phyloP scores from a whole-genome alignment of 2,329 filamentous ascomycete genomes.

The Lasiodiplodia citricola region DNA sequence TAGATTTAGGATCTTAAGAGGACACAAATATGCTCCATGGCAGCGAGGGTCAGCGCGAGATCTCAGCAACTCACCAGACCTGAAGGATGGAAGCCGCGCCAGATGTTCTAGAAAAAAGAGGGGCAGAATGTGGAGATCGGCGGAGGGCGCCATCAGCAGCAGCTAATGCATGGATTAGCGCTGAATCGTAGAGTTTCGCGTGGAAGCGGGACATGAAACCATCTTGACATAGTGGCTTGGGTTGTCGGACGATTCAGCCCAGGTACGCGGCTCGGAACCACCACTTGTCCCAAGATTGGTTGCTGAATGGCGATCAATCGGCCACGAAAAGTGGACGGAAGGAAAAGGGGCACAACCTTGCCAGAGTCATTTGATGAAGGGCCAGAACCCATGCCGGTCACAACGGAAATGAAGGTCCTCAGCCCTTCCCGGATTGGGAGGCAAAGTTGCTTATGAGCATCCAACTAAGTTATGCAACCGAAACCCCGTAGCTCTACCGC shows the following conservation, averaged over 20 bases:
- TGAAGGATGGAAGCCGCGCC: conserved; percentile 5
- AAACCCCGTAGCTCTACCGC: conserved; percentile 28
- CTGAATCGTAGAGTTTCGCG: conserved; percentile 38
- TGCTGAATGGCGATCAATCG: conserved; percentile 22
- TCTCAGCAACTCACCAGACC: neutral
- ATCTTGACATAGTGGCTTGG: conserved; percentile 37
- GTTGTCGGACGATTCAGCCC: conserved; percentile 27
- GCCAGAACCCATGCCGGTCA: conserved; percentile 24
- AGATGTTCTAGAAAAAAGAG: conserved; percentile 23
- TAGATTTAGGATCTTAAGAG: neutral
- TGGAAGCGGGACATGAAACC: conserved; percentile 39
- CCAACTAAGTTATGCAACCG: conserved; percentile 20
- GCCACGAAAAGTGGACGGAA: conserved; percentile 23
- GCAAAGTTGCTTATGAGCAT: conserved; percentile 16
- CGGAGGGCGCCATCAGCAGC: conserved; percentile 13
- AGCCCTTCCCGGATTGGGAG: conserved; percentile 7
- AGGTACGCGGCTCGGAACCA: conserved; percentile 20
- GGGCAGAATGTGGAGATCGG: conserved; percentile 21
- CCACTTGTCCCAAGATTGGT: conserved; percentile 22
- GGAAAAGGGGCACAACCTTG: conserved; percentile 21
- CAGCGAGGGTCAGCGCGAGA: neutral
- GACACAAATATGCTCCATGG: neutral
- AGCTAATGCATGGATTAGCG: conserved; percentile 11
- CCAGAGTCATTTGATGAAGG: conserved; percentile 25
- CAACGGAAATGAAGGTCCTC: conserved; percentile 22